Evolutionary conservation across 495 filamentous ascomycete species (phyloP).

Genomic region (Oidiodendron maius): DNA sequence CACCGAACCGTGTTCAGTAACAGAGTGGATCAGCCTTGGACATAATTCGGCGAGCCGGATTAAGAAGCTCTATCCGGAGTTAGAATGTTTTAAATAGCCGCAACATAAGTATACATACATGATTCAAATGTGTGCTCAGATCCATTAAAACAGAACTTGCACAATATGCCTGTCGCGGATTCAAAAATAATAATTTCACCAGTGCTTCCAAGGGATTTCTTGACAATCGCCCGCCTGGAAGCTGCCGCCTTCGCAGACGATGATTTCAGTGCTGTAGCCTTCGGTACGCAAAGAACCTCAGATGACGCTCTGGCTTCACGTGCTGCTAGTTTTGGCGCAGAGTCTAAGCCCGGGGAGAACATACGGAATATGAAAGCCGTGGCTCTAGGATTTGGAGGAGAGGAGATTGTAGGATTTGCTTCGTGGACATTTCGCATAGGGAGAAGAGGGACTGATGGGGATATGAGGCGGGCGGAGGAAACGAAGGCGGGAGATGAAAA

Average conservation of each 20-base stretch:
- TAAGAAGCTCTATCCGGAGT: too few relatives aligned
- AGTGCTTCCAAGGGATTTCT: too few relatives aligned
- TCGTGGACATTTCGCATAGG: too few relatives aligned
- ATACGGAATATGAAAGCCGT: constrained; percentile 13
- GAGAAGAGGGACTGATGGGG: constrained; percentile 5
- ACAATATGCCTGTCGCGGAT: too few relatives aligned
- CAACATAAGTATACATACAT: too few relatives aligned
- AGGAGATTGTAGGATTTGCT: constrained; percentile 16
- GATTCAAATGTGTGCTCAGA: too few relatives aligned
- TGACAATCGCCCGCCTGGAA: constrained; percentile 9
- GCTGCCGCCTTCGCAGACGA: constrained; percentile 9
- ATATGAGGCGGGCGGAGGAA: neutral
- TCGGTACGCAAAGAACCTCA: constrained; percentile 7
- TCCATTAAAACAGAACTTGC: too few relatives aligned
- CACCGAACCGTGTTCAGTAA: too few relatives aligned
- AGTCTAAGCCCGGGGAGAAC: neutral
- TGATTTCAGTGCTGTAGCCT: constrained; percentile 14
- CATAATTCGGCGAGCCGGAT: too few relatives aligned
- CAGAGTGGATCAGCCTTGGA: too few relatives aligned
- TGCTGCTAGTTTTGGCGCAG: neutral
- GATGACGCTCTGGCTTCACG: neutral
- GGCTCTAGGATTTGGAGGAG: neutral
- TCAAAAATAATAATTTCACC: too few relatives aligned
- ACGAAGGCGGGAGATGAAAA: constrained; percentile 21
- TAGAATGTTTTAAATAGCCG: too few relatives aligned